Base-by-base conservation (phyloP, 2,329 filamentous ascomycete species). In the Penicillium sp. region DNA sequence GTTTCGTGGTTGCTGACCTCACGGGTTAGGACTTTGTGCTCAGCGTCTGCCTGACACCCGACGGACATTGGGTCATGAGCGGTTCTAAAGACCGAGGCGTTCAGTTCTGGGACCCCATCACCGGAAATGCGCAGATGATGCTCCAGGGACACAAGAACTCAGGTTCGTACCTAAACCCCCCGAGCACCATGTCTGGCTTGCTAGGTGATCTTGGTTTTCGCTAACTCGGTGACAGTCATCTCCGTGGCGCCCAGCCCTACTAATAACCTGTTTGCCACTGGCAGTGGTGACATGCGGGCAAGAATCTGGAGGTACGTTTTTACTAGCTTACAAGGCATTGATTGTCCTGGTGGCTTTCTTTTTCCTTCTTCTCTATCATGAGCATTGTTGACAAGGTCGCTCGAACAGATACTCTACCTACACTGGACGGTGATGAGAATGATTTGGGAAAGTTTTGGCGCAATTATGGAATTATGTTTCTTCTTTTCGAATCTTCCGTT, bases 91-190 rank as follows among this genome's bases (percentile, higher is more conserved):
- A 98, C 66, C 82, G 93, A 44, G 91, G 93, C 42, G 93, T 98
- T 21, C 93, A 97, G 67, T 97, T 98, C 77, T 98, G 93, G 93
- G 91, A 98, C 65, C 91, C 93, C 19, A 80, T 85, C 62, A 96
- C 89, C 19, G 93, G 91, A 31, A 85, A 87, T 59, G 94, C 91
- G 1, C 91, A 97, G 72, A 85, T 98, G 68, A 97, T 97, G 93
- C 80, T 98, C 54, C 93, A 97, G 71, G 93, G 93, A 22, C 93
- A 98, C 69, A 97, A 97, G 78, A 97, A 97, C 72, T 95, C 88
- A 10, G 80, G 80, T 83, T 28, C 26, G 3, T 21, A 2, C 2
- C n/a, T n/a, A n/a, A n/a, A n/a, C n/a, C n/a, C n/a, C n/a, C n/a
- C n/a, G n/a, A n/a, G n/a, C n/a, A n/a, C n/a, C n/a, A n/a, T n/a